Percentiles rank a stretch among this genome's conserved stretches.
Conservation (phyloP, 805 yeast species). For the Candida khao-thaluensis region DNA sequence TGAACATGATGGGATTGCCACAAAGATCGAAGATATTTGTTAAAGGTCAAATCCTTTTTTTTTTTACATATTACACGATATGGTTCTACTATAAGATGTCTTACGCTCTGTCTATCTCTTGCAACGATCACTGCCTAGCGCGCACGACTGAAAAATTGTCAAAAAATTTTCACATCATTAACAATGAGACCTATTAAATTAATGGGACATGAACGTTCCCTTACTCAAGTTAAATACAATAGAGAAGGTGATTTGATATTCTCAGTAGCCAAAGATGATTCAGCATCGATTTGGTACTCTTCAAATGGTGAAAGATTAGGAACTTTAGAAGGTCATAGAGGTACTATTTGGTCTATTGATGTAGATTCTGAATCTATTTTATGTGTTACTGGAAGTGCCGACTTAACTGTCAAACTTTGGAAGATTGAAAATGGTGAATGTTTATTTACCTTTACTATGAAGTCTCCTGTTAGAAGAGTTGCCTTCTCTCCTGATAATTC, state of each 20-base stretch:
- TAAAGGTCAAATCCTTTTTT: conserved; percentile 30
- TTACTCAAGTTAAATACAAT: conserved; percentile 94
- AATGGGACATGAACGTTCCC: conserved; percentile 96
- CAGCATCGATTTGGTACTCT: conserved; percentile 90
- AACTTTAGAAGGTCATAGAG: conserved; percentile 78
- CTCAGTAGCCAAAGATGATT: conserved; percentile 87
- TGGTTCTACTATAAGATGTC: too few relatives aligned
- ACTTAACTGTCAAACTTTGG: conserved; percentile 84
- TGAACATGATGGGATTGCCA: conserved; percentile 51
- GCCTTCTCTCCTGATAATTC: conserved; percentile 76
- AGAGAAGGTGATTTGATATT: conserved; percentile 92
- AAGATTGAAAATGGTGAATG: conserved; percentile 73
- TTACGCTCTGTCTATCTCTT: too few relatives aligned
- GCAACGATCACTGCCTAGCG: background rate
- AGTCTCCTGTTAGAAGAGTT: conserved; percentile 88
- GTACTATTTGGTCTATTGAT: conserved; percentile 95
- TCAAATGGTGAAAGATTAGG: conserved; percentile 96
- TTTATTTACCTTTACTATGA: conserved; percentile 67
- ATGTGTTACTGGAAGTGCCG: conserved; percentile 89
- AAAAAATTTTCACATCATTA: conserved; percentile 15
- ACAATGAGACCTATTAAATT: conserved; percentile 54
- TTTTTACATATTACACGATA: too few relatives aligned
- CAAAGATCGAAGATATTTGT: conserved; percentile 63
- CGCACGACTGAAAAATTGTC: background rate
- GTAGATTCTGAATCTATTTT: conserved; percentile 67